Percentiles rank a stretch among this genome's conserved stretches.
These are phyloP conservation scores for Beauveria sp. DNA, from an alignment of 2,329 filamentous ascomycete genomes.

Conservation along the genomic window DNA sequence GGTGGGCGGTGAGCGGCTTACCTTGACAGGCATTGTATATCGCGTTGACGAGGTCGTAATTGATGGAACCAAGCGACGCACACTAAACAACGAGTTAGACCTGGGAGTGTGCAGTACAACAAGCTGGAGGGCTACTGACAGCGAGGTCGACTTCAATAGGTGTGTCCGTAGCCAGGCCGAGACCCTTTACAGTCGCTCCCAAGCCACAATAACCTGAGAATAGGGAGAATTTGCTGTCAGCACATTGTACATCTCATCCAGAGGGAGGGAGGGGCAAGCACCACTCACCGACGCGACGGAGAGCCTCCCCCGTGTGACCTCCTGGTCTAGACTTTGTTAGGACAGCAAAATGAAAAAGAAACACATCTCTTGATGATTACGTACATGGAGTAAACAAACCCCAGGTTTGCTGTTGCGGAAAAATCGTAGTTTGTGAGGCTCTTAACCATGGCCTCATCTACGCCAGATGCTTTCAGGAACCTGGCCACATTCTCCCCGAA, in stretches of 20 bases:
- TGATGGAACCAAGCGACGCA: constrained; percentile 75
- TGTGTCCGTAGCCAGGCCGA: constrained; percentile 51
- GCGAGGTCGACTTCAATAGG: constrained; percentile 66
- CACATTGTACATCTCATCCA: background rate
- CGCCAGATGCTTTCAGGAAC: constrained; percentile 60
- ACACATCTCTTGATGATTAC: constrained; percentile 20
- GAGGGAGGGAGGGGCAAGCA: background rate
- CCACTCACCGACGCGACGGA: constrained; percentile 24
- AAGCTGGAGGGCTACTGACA: constrained; percentile 33
- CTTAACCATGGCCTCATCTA: constrained; percentile 55
- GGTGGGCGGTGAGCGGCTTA: constrained; percentile 21
- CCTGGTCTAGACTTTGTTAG: constrained; percentile 25
- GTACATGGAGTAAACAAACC: constrained; percentile 81
- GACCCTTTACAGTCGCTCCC: constrained; percentile 52
- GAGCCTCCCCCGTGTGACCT: constrained; percentile 22
- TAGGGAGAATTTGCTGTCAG: constrained; percentile 12
- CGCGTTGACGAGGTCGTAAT: constrained; percentile 53
- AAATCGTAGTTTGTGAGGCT: constrained; percentile 80
- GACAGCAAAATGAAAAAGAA: constrained; percentile 3
- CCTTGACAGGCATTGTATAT: constrained; percentile 50
- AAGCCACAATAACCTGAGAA: constrained; percentile 65
- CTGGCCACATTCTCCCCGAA: constrained; percentile 66
- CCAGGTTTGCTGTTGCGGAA: constrained; percentile 58
- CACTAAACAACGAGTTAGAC: constrained; percentile 36
- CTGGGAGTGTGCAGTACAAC: background rate